Conservation (phyloP, 306 rosid genomes). For the Leucaena leucocephala region DNA sequence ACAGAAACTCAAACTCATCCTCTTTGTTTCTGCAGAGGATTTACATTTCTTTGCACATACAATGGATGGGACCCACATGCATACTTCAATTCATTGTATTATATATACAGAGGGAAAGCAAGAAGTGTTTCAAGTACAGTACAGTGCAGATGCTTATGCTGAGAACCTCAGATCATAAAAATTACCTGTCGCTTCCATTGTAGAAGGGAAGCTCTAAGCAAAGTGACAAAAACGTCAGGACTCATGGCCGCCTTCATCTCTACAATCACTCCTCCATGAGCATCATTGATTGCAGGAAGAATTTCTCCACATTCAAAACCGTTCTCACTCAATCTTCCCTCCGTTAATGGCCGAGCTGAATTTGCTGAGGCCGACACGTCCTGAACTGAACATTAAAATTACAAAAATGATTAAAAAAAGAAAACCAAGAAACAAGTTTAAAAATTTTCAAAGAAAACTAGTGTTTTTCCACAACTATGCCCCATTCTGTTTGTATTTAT, state of each 20-base stretch:
- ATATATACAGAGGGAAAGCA: background rate
- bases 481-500: background rate
- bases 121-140: background rate
- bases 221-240: slow-evolving; percentile 41
- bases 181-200: slow-evolving; percentile 53
- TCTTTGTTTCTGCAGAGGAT: background rate
- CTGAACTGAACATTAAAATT: slow-evolving; percentile 28
- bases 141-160: background rate
- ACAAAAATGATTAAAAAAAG: background rate
- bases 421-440: background rate
- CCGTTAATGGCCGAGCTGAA: slow-evolving; percentile 35
- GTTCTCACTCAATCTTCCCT: slow-evolving; percentile 36
- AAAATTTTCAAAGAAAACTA: background rate
- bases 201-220: slow-evolving; percentile 52
- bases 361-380: slow-evolving; percentile 44
- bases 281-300: slow-evolving; percentile 48
- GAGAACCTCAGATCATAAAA: background rate
- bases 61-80: background rate
- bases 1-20: background rate
- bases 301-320: slow-evolving; percentile 40
- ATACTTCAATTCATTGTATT: background rate
- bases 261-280: slow-evolving; percentile 59
- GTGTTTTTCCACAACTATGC: background rate
- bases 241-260: slow-evolving; percentile 52
- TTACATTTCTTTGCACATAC: background rate